These are phyloP conservation scores for Kockiozyma suomiensis DNA, from an alignment of 805 yeast species.

Conservation along the genomic window DNA sequence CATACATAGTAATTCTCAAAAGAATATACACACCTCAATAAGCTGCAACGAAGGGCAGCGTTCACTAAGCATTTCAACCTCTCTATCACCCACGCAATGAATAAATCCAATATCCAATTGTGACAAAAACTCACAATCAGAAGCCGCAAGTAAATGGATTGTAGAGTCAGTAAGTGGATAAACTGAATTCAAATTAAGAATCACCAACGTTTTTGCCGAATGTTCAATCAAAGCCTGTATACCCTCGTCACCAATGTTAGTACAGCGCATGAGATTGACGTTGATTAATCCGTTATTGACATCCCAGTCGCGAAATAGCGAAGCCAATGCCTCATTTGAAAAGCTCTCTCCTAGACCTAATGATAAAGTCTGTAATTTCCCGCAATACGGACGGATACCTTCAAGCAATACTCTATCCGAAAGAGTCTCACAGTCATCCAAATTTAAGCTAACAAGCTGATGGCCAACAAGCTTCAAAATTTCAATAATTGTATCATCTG, in stretches of 20 bases:
- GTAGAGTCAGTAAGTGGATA: constrained; percentile 53
- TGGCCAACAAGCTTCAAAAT: constrained; percentile 57
- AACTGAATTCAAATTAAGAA: constrained; percentile 74
- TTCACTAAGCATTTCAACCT: constrained; percentile 58
- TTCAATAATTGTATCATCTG: constrained; percentile 53
- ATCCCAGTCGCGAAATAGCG: constrained; percentile 60
- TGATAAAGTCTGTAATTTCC: constrained; percentile 59
- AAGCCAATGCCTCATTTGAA: constrained; percentile 66
- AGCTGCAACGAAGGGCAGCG: constrained; percentile 64
- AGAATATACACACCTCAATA: constrained; percentile 64
- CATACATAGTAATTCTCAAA: constrained; percentile 16
- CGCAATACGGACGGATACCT: constrained; percentile 63
- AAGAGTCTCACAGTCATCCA: constrained; percentile 74
- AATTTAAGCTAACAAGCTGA: constrained; percentile 55
- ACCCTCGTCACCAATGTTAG: constrained; percentile 63
- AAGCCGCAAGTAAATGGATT: constrained; percentile 35
- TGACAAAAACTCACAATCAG: constrained; percentile 60
- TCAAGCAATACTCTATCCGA: constrained; percentile 60
- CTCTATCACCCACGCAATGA: constrained; percentile 69
- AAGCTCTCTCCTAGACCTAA: constrained; percentile 62
- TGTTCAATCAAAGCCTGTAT: constrained; percentile 63
- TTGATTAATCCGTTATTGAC: constrained; percentile 56
- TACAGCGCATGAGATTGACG: constrained; percentile 67
- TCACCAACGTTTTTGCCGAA: constrained; percentile 64
- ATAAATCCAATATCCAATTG: constrained; percentile 80